These are phyloP conservation scores for Cyberlindnera euphorbiiphila DNA, from an alignment of 805 yeast species.

Conservation along the genomic window DNA sequence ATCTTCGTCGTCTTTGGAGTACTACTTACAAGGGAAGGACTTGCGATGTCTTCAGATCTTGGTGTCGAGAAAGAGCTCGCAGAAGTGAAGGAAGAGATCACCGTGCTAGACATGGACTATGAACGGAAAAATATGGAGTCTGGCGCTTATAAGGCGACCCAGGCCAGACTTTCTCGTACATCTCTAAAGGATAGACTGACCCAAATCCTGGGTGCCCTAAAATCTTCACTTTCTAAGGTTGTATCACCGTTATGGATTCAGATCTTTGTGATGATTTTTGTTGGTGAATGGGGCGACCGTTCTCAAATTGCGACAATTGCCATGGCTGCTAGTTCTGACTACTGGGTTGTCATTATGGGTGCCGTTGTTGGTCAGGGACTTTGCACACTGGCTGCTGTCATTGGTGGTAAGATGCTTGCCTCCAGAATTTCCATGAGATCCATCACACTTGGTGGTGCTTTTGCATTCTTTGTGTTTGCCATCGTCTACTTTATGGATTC, in stretches of 20 bases:
- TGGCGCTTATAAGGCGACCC: constrained; percentile 26
- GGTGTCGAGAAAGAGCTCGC: constrained; percentile 96
- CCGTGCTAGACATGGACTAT: constrained; percentile 51
- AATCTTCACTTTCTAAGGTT: constrained; percentile 29
- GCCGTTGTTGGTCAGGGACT: constrained; percentile 85
- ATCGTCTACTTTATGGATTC: constrained; percentile 78
- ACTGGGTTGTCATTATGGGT: constrained; percentile 84
- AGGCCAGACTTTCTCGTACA: too few relatives aligned
- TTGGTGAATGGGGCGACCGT: constrained; percentile 99
- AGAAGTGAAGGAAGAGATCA: constrained; percentile 93
- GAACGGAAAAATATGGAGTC: constrained; percentile 53
- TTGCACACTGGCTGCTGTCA: constrained; percentile 87
- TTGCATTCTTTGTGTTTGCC: constrained; percentile 81
- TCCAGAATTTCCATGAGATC: constrained; percentile 86
- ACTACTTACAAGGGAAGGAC: constrained; percentile 75
- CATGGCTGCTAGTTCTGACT: constrained; percentile 95
- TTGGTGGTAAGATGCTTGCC: constrained; percentile 91
- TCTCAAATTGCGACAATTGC: constrained; percentile 98
- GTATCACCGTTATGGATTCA: constrained; percentile 91
- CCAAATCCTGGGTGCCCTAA: constrained; percentile 14
- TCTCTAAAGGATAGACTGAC: too few relatives aligned
- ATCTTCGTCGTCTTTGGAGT: constrained; percentile 81
- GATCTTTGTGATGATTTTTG: constrained; percentile 90
- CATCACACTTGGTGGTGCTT: constrained; percentile 87
- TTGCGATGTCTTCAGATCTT: constrained; percentile 69